phyloP scores from a whole-genome alignment of 257 asterid genomes.

The Nicotiana benthamiana region DNA sequence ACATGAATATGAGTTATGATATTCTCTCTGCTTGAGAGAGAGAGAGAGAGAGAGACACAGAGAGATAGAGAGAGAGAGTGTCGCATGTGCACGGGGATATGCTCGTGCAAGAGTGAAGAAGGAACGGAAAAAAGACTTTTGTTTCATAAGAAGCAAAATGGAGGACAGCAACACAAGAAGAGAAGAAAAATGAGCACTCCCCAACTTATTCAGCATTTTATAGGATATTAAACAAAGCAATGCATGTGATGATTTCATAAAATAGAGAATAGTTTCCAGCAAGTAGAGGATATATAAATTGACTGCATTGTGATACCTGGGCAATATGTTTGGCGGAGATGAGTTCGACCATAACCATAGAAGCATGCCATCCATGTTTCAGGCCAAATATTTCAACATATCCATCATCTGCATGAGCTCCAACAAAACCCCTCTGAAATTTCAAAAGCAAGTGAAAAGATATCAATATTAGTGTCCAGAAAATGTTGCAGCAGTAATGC shows the following conservation, averaged over 20 bases:
- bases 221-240: neutral
- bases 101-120: no score
- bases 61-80: no score
- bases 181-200: neutral
- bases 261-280: neutral
- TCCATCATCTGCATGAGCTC: constrained; percentile 81
- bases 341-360: constrained; percentile 85
- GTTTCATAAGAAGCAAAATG: neutral
- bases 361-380: constrained; percentile 97
- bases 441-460: neutral
- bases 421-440: constrained; percentile 69
- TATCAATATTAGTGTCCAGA: neutral
- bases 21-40: no score
- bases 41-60: no score
- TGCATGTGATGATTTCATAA: neutral
- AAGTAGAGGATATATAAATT: neutral
- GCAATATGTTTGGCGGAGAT: constrained; percentile 85
- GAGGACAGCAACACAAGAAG: neutral
- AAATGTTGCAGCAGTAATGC: neutral
- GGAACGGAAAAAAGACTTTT: neutral
- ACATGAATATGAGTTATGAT: neutral
- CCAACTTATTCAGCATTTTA: neutral
- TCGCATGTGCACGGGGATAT: no score
- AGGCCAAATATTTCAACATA: constrained; percentile 64
- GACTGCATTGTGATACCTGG: constrained; percentile 40